Base-by-base conservation (phyloP, 352 stramenopile species). In the Pythium brassicae region DNA sequence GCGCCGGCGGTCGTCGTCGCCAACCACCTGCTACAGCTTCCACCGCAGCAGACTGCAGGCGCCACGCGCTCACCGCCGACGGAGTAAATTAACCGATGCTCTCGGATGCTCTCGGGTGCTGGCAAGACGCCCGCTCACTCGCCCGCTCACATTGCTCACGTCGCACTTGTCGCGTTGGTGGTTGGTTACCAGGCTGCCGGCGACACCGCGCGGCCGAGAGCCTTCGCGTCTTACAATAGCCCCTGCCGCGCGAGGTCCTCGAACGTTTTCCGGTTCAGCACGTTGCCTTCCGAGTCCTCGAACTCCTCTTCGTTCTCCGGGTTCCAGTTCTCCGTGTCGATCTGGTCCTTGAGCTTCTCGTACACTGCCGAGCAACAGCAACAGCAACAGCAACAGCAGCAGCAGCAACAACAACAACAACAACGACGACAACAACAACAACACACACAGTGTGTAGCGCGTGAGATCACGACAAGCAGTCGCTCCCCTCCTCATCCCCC, bases 241-340 rank as follows among this genome's bases (percentile, higher is more conserved):
- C 97, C 97, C 76, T 99, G 96, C 55, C 97, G 78, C 37, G 96
- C 95, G 26, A 99, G 71, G 76, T 99, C 97, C 73, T 99, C 94
- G 72, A 98, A 99, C 12, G 95, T 98, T 65, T 97, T 95, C 48
- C 88, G 78, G 65, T 96, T 98, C 23, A 99, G 75, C 7, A 99
- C 96, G 67, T 99, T 99, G 46, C 97, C 97, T 66, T 99, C 89
- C 34, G 91, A 97, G 83, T 99, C 97, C 72, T 99, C 97, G 68
- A 98, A 99, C 74, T 99, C 96, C 84, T 99, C 97, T 58, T 98
- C 95, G 37, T 94, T 84, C 22, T 85, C 89, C 12, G 83, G 71
- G 72, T 98, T 95, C 81, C 96, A 99, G 48, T 85, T 89, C 70
- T 99, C 95, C 23, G 80, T 64, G 50, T 98, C 79, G 55, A 99